Conservation (phyloP, 2,329 filamentous ascomycete genomes). For the Ophiocordyceps camponoti-leonardi region DNA sequence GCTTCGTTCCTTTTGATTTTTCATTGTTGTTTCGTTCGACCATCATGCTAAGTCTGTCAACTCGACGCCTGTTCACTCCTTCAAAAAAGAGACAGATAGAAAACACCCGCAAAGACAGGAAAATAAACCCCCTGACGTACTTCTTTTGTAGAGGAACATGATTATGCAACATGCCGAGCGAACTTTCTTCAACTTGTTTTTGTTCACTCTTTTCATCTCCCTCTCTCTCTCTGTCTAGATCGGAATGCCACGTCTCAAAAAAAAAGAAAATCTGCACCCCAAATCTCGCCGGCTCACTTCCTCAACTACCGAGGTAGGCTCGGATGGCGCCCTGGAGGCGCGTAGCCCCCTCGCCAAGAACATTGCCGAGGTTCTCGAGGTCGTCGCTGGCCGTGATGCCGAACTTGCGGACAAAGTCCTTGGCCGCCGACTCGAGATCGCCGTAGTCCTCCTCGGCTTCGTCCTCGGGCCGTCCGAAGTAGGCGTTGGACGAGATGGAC, state of each 20-base stretch:
- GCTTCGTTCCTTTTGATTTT: no score
- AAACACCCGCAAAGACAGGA: no score
- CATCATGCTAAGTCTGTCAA: no score
- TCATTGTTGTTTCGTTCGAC: no score
- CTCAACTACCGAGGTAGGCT: slow-evolving; percentile 43
- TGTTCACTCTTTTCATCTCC: neutral
- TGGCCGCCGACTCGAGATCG: slow-evolving; percentile 81
- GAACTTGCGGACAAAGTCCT: slow-evolving; percentile 90
- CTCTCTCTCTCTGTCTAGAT: neutral
- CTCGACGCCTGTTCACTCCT: no score
- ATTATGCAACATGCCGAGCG: neutral
- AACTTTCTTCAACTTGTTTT: no score
- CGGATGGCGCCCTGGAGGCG: slow-evolving; percentile 64
- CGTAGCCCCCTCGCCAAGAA: slow-evolving; percentile 71
- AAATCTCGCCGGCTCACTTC: neutral
- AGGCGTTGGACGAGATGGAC: slow-evolving; percentile 88
- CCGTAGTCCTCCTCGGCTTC: slow-evolving; percentile 69
- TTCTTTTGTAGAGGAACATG: neutral
- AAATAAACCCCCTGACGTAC: no score
- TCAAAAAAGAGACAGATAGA: no score
- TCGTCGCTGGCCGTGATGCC: slow-evolving; percentile 93
- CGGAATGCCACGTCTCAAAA: neutral
- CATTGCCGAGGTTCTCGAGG: slow-evolving; percentile 70
- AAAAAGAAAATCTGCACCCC: neutral
- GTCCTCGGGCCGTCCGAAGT: slow-evolving; percentile 87